Evolutionary conservation across 2,329 filamentous ascomycete species (phyloP), one percentile per base, ranked within the genome.

Genomic region (Exophiala oligosperma): DNA sequence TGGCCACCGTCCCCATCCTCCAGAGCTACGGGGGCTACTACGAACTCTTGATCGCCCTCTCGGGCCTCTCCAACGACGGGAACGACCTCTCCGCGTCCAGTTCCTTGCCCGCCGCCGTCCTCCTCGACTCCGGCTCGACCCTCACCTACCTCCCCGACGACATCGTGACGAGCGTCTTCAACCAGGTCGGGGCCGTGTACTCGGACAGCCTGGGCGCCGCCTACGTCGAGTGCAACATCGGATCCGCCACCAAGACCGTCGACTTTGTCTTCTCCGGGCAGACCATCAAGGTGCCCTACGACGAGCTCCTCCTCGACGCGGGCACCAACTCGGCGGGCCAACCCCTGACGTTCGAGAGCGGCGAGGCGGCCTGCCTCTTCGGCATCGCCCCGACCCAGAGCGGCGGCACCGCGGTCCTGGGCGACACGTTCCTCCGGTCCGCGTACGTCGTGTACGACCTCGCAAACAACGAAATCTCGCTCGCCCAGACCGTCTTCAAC

Each of bases 31-130:
- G 81, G 41, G 67, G 72, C 21, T 87, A 79, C 67, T 76, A 77
- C 53, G 84, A 90, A 67, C 88, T 92, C 67, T 76, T 87, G 57
- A 82, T 93, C 69, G 88, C 87, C 17, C 72, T 92, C 57, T 91
- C 87, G 1, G 77, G 75, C 1, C 62, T 92, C 14, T 66, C 71
- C 28, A 32, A 74, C 46, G 59, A 65, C 56, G 68, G 67, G 4
- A 64, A 40, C 3, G 65, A 62, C 21, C 55, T 59, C 48, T 66
- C 63, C 5, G 52, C 59, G 11, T 59, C 62, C 1, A 53, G 52
- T 4, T 59, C 58, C 6, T 62, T 73, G 4, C 72, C 84, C 3
- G 74, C 87, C 1, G 83, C 83, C 11, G 87, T 88, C 1, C 79
- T 91, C 1, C 81, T 92, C 29, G 89, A 92, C 74, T 86, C 87